These are phyloP conservation scores for Lathyrus sativus DNA, from an alignment of 306 rosid genomes.

Conservation along the genomic window DNA sequence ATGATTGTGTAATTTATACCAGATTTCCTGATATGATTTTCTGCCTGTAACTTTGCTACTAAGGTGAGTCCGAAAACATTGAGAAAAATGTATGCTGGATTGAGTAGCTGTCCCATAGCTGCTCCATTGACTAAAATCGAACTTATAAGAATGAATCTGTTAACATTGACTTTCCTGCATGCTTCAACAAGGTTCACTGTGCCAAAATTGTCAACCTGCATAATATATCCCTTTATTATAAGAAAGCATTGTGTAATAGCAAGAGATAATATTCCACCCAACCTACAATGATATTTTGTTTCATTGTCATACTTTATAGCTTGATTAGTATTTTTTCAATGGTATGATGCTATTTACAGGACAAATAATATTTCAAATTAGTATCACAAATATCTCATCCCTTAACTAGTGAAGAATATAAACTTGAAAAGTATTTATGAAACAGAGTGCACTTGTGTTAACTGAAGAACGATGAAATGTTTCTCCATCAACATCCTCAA, in stretches of 20 bases:
- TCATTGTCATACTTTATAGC: constrained; percentile 2
- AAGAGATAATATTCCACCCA: constrained; percentile 26
- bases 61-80: constrained; percentile 90
- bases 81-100: constrained; percentile 89
- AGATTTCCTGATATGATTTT: constrained; percentile 73
- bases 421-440: not conserved
- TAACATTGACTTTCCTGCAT: constrained; percentile 73
- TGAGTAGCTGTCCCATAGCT: constrained; percentile 88
- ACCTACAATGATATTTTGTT: constrained; percentile 4
- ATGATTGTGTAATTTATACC: constrained; percentile 92
- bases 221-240: constrained; percentile 3
- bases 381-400: constrained; percentile 3
- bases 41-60: constrained; percentile 94
- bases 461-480: constrained; percentile 2
- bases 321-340: not conserved
- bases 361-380: constrained; percentile 9
- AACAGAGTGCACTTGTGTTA: not conserved
- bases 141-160: constrained; percentile 84
- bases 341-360: constrained; percentile 9
- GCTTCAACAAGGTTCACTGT: constrained; percentile 92
- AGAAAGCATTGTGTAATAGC: constrained; percentile 20
- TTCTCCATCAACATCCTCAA: constrained; percentile 33
- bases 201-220: constrained; percentile 93
- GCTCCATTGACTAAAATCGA: constrained; percentile 98
- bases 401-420: constrained; percentile 16